Percentiles rank a stretch among this genome's conserved stretches.
These are phyloP conservation scores for Candida germanica DNA, from an alignment of 805 yeast genomes.

Conservation along the genomic window DNA sequence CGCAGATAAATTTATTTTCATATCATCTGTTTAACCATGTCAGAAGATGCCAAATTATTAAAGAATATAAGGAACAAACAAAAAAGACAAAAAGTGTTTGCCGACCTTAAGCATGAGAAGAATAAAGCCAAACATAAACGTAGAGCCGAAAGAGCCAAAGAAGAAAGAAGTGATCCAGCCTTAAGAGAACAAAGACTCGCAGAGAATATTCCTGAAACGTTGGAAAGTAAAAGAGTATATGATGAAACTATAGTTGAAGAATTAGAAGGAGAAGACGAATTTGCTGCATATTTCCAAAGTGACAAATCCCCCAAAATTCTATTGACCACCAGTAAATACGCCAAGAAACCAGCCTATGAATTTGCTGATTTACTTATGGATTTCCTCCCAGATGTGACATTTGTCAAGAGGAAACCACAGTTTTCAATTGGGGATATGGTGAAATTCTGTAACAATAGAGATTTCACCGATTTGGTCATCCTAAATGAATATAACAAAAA, in stretches of 20 bases:
- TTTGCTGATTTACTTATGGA: slow-evolving; percentile 86
- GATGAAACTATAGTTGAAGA: slow-evolving; percentile 77
- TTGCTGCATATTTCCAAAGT: slow-evolving; percentile 49
- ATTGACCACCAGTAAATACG: slow-evolving; percentile 83
- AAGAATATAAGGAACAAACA: slow-evolving; percentile 68
- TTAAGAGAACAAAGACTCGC: slow-evolving; percentile 74
- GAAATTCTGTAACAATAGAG: slow-evolving; percentile 73
- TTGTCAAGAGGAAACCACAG: slow-evolving; percentile 83
- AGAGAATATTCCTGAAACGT: slow-evolving; percentile 75
- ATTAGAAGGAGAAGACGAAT: slow-evolving; percentile 63
- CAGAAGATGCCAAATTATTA: slow-evolving; percentile 26
- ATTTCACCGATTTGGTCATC: slow-evolving; percentile 82
- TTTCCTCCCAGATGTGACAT: slow-evolving; percentile 79
- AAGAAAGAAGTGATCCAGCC: slow-evolving; percentile 80
- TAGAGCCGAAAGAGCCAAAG: slow-evolving; percentile 82
- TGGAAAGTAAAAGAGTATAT: slow-evolving; percentile 77
- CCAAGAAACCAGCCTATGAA: slow-evolving; percentile 82
- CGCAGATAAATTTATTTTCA: slow-evolving; percentile 3
- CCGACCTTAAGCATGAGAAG: slow-evolving; percentile 68
- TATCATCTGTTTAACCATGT: slow-evolving; percentile 12
- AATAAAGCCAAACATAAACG: slow-evolving; percentile 73
- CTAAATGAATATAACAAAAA: slow-evolving; percentile 92
- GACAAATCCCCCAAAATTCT: slow-evolving; percentile 75
- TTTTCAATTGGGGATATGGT: slow-evolving; percentile 86
- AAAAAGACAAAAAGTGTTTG: slow-evolving; percentile 74